Conservation (phyloP, 2,329 filamentous ascomycete genomes). For the Neonectria sp. region DNA sequence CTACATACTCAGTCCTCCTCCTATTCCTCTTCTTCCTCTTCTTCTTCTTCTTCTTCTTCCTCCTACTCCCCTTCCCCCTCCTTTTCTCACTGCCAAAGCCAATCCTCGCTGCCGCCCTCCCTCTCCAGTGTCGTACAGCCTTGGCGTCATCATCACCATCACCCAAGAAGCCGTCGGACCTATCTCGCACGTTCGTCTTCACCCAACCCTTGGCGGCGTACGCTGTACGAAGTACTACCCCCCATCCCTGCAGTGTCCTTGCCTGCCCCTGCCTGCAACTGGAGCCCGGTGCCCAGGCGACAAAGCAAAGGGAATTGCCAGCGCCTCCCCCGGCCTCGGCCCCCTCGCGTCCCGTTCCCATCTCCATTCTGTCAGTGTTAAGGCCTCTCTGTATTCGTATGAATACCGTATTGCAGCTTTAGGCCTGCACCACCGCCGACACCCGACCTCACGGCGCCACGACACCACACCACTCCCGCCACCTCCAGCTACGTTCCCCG, state of each 20-base stretch:
- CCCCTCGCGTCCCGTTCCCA: constrained; percentile 18
- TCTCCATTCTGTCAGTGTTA: constrained; percentile 20
- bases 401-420: constrained; percentile 28
- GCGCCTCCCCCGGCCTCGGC: constrained; percentile 34
- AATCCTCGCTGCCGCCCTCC: not conserved
- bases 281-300: constrained; percentile 45
- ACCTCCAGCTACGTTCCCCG: constrained; percentile 37
- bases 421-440: constrained; percentile 36
- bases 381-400: constrained; percentile 29
- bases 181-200: constrained; percentile 17
- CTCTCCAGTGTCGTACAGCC: constrained; percentile 7
- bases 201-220: constrained; percentile 40
- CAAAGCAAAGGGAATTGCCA: constrained; percentile 42
- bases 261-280: constrained; percentile 40
- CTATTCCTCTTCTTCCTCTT: constrained; percentile 27
- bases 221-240: constrained; percentile 22
- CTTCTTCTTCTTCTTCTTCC: constrained; percentile 27
- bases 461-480: constrained; percentile 42
- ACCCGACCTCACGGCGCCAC: constrained; percentile 29
- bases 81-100: constrained; percentile 1
- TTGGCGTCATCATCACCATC: not conserved
- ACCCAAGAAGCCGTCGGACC: constrained; percentile 12
- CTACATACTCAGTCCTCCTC: constrained; percentile 22
- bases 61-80: constrained; percentile 28
- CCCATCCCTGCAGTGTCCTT: constrained; percentile 38